Evolutionary conservation across 805 yeast species (phyloP).

Genomic region (Saturnispora ahearnii): DNA sequence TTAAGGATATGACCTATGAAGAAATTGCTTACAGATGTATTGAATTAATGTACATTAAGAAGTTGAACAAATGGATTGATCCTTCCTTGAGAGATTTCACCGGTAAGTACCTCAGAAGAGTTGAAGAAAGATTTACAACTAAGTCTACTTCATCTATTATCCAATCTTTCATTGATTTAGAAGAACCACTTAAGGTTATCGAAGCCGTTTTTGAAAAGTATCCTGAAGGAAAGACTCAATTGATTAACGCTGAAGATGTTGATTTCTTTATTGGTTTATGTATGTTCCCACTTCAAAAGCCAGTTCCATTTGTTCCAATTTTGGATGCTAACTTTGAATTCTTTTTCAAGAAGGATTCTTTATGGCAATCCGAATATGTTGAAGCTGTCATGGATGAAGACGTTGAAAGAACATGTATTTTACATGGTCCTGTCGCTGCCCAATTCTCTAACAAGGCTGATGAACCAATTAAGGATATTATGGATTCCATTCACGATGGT

Average conservation of each 20-base stretch:
- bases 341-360: slow-evolving; percentile 96
- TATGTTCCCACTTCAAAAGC: slow-evolving; percentile 81
- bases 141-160: slow-evolving; percentile 53
- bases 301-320: slow-evolving; percentile 95
- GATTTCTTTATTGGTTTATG: slow-evolving; percentile 85
- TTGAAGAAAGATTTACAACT: slow-evolving; percentile 88
- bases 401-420: slow-evolving; percentile 97
- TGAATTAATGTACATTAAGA: slow-evolving; percentile 77
- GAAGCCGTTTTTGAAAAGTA: slow-evolving; percentile 55
- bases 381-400: slow-evolving; percentile 94
- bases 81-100: slow-evolving; percentile 73
- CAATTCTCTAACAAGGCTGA: slow-evolving; percentile 77
- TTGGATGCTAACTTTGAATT: slow-evolving; percentile 90
- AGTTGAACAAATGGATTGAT: slow-evolving; percentile 84
- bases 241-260: slow-evolving; percentile 89
- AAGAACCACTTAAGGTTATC: slow-evolving; percentile 54
- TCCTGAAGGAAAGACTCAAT: slow-evolving; percentile 70
- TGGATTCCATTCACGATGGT: slow-evolving; percentile 85
- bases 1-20: slow-evolving; percentile 91
- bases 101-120: slow-evolving; percentile 83
- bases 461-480: slow-evolving; percentile 86
- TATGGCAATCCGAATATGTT: slow-evolving; percentile 97
- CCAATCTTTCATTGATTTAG: slow-evolving; percentile 63
- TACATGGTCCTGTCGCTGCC: slow-evolving; percentile 98
- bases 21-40: slow-evolving; percentile 83